Evolutionary conservation across 441 rosid genomes (phyloP), one percentile per base, ranked within the genome.

Genomic region (Flueggea neowawraea): DNA sequence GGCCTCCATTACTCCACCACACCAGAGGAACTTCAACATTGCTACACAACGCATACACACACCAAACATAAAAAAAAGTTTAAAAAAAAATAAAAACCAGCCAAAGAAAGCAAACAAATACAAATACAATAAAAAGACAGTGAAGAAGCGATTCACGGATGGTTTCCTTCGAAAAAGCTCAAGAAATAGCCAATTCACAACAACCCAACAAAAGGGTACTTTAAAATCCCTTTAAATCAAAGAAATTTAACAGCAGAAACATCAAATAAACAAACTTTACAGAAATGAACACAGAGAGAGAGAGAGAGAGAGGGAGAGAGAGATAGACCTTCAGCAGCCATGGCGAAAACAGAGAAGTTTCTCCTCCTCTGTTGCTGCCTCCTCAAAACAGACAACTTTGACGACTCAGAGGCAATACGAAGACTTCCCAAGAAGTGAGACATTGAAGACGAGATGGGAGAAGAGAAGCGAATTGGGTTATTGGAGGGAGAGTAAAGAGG

Each of bases 301-400:
- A 48, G 31, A 14, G 33, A 43, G 31, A 60, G 54, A 52, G 58
- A 70, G 36, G n/a, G n/a, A 68, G 31, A 56, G 65, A 58, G 33
- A 76, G 28, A 66, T 43, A 75, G 56, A 75, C 97, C 96, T 54
- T 87, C 96, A 60, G 74, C 71, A 2, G 89, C 84, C 78, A 77
- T 76, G 47, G 98, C 95, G 62, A 78, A 80, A 71, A 91, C 90
- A 43, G 90, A 79, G 75, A 87, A 80, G 36, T 76, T 82, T 66
- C 82, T 80, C 67, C 75, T 76, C 55, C 66, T 74, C 31, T 41
- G 52, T 12, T 32, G 64, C 49, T 64, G 65, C n/a, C 43, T 63
- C 36, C 63, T 80, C 31, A 64, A 67, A 52, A 73, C 15, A 63
- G 67, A n/a, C 0, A 77, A 67, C 41, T 3, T 36, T 36, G 41